Evolutionary conservation across 1,284 basidiomycete species (phyloP), one percentile per base, ranked within the genome.

Genomic region (Pascua sp.): DNA sequence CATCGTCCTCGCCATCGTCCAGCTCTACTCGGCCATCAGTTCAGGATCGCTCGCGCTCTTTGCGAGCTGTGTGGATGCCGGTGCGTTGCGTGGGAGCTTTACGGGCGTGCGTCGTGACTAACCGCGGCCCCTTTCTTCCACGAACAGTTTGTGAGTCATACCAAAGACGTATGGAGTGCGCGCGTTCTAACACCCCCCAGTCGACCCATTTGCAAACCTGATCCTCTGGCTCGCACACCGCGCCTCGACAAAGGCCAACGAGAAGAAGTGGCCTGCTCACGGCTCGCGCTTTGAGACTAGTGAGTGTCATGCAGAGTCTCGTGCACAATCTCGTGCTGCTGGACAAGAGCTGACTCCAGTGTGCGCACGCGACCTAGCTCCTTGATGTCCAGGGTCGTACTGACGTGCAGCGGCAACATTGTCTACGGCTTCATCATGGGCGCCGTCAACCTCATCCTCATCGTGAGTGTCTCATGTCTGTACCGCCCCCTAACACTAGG

Each of bases 231-330:
- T 85, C 79, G 81, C 95, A 1, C 88, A 98, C 75, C 81, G 82
- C 61, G 88, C 91, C 67, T 86, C 91, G 1, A 77, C 73, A 11
- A 81, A 70, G 17, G 82, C 94, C 56, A 91, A 96, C 69, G 68
- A 79, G 50, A 89, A 87, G 73, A 91, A 90, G 67, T 96, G 91
- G 91, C 92, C 91, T 8, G 88, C 91, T 12, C 89, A 92, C 51
- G 94, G 94, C 32, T 83, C 87, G n/a, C 83, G 91, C 49, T 82
- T 95, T 47, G 90, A 93, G 75, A 93, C 89, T 0, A 92, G 93
- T 72, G 63, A 66, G 75, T 66, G 9, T 16, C 1, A 13, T 5
- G 12, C 11, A 17, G 17, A 12, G 13, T 18, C 8, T 9, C 36
- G 8, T 38, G 2, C 40, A 12, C 4, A 42, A 8, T 38, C 41